A percentile compares a stretch with the other conserved stretches of the same genome.
Conservation (phyloP, 805 yeast genomes). For the Metschnikowia similis region DNA sequence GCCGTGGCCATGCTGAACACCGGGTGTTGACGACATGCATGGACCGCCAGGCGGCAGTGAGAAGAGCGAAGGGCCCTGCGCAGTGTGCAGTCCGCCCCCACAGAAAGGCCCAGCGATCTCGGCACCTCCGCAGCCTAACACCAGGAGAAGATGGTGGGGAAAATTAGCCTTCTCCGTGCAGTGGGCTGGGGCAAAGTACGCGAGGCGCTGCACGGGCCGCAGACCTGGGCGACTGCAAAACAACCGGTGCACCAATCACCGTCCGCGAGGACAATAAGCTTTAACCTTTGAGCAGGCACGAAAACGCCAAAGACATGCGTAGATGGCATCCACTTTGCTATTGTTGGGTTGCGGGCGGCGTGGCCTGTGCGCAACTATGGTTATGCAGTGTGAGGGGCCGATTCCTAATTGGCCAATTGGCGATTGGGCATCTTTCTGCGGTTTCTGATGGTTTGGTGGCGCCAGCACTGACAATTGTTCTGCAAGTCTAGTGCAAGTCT, state of each 20-base stretch:
- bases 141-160: background rate
- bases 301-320: background rate
- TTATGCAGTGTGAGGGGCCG: too few species aligned
- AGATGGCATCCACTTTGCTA: too few species aligned
- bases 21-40: background rate
- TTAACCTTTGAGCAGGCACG: background rate
- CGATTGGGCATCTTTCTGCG: too few species aligned
- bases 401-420: too few species aligned
- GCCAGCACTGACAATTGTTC: too few species aligned
- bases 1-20: background rate
- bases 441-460: too few species aligned
- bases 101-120: background rate
- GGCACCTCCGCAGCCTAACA: background rate
- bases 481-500: too few species aligned
- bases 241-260: background rate
- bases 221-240: background rate
- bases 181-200: background rate
- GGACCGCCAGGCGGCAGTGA: background rate
- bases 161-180: background rate
- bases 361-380: too few species aligned
- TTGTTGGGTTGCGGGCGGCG: too few species aligned
- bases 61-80: background rate
- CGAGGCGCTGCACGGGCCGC: background rate
- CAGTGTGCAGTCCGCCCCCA: background rate
- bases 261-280: background rate